Conservation (phyloP, 2,329 filamentous ascomycete species). For the Xylaria hypoxylon region DNA sequence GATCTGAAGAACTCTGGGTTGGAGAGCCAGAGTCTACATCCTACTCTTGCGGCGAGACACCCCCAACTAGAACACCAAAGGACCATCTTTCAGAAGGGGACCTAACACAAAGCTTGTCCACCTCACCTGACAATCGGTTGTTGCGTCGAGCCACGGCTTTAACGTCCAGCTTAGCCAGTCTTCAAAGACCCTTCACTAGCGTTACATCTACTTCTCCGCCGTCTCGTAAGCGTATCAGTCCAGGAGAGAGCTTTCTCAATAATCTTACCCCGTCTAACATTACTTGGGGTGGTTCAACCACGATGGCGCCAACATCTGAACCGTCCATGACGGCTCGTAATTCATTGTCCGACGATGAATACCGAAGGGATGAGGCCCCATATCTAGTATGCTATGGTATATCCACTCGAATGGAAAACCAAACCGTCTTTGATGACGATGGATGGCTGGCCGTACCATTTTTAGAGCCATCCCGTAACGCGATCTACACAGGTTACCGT, state of each 20-base stretch:
- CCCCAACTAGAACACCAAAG: constrained; percentile 62
- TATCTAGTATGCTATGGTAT: constrained; percentile 64
- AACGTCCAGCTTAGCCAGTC: constrained; percentile 65
- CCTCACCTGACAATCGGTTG: constrained; percentile 67
- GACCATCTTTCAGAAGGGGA: constrained; percentile 61
- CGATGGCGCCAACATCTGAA: constrained; percentile 57
- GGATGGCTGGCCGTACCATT: constrained; percentile 71
- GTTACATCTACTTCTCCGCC: constrained; percentile 58
- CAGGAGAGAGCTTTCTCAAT: constrained; percentile 69
- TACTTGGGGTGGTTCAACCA: constrained; percentile 62
- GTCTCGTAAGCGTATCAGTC: constrained; percentile 67
- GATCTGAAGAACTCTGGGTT: constrained; percentile 67
- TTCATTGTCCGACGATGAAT: constrained; percentile 67
- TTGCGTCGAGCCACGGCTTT: constrained; percentile 66
- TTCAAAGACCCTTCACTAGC: constrained; percentile 60
- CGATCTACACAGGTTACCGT: constrained; percentile 69
- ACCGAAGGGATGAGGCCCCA: constrained; percentile 58
- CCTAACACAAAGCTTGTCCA: constrained; percentile 66
- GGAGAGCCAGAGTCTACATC: constrained; percentile 68
- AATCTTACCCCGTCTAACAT: constrained; percentile 66
- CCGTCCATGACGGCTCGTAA: constrained; percentile 61
- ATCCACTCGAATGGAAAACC: constrained; percentile 68
- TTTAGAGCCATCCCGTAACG: constrained; percentile 62
- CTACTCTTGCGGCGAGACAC: constrained; percentile 72
- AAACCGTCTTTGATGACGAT: constrained; percentile 75